These are phyloP conservation scores for Xylaria venustula DNA, from an alignment of 495 filamentous ascomycete genomes.

Conservation along the genomic window DNA sequence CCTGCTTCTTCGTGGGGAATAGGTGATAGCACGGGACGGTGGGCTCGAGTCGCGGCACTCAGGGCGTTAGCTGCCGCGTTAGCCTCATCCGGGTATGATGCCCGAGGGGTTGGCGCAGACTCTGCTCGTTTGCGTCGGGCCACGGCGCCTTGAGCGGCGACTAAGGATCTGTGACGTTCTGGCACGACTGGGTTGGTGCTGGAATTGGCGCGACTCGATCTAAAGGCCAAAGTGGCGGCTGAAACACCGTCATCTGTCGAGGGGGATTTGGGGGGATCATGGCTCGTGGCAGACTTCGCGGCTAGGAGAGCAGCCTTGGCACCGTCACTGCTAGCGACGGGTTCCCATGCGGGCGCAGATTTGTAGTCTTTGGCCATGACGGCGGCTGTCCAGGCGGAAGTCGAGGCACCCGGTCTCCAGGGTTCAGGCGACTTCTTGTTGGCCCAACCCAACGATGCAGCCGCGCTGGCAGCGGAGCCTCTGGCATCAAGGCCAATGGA, in stretches of 20 bases:
- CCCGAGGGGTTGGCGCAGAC: slow-evolving; percentile 55
- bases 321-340: slow-evolving; percentile 57
- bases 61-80: slow-evolving; percentile 64
- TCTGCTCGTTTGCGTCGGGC: slow-evolving; percentile 63
- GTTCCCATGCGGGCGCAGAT: slow-evolving; percentile 51
- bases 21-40: slow-evolving; percentile 37
- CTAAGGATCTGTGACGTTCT: slow-evolving; percentile 56
- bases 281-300: slow-evolving; percentile 56
- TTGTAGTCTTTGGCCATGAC: slow-evolving; percentile 66
- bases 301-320: slow-evolving; percentile 74
- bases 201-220: slow-evolving; percentile 16
- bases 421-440: slow-evolving; percentile 59
- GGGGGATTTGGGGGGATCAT: slow-evolving; percentile 38
- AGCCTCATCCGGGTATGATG: slow-evolving; percentile 55
- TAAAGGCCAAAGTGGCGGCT: slow-evolving; percentile 58
- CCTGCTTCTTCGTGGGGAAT: slow-evolving; percentile 37
- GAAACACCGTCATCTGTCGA: slow-evolving; percentile 52
- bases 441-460: slow-evolving; percentile 70
- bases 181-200: slow-evolving; percentile 13
- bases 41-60: slow-evolving; percentile 63
- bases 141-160: slow-evolving; percentile 74
- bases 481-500: slow-evolving; percentile 60
- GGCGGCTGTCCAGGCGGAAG: slow-evolving; percentile 68
- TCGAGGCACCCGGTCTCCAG: slow-evolving; percentile 57
- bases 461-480: slow-evolving; percentile 68